These are phyloP conservation scores for Xenosphaeropsis pyriputrescens DNA, from an alignment of 2,329 filamentous ascomycete genomes.

Conservation along the genomic window DNA sequence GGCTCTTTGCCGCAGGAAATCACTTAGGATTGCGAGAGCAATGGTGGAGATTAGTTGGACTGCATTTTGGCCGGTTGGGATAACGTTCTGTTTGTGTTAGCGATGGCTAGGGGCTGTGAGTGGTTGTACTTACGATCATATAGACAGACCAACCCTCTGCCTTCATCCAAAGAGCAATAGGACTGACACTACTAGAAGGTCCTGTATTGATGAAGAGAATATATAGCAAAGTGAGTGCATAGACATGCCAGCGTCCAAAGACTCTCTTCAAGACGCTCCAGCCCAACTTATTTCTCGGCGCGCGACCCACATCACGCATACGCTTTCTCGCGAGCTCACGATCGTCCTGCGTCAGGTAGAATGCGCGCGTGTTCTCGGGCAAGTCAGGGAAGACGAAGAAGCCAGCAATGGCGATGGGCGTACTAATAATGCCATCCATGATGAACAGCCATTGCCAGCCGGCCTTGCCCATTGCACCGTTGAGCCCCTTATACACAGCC, in stretches of 20 bases:
- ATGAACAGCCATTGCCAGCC: slow-evolving; percentile 32
- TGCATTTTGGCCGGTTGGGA: slow-evolving; percentile 30
- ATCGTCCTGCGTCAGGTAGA: slow-evolving; percentile 10
- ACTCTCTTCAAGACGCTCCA: slow-evolving; percentile 13
- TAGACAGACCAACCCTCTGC: slow-evolving; percentile 25
- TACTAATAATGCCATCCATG: slow-evolving; percentile 24
- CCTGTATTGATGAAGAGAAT: slow-evolving; percentile 23
- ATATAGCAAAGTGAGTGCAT: slow-evolving; percentile 21
- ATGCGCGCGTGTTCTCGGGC: slow-evolving; percentile 13
- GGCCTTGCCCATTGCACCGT: slow-evolving; percentile 20
- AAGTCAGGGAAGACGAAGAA: slow-evolving; percentile 14
- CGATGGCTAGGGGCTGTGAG: not conserved
- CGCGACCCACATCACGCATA: slow-evolving; percentile 13
- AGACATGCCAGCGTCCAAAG: slow-evolving; percentile 22
- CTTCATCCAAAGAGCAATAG: slow-evolving; percentile 25
- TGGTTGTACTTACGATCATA: slow-evolving; percentile 23
- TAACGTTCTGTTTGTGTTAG: slow-evolving; percentile 23
- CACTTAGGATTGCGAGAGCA: slow-evolving; percentile 36
- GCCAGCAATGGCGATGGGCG: slow-evolving; percentile 15
- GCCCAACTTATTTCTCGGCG: slow-evolving; percentile 13
- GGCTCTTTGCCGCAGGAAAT: slow-evolving; percentile 23
- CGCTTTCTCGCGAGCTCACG: slow-evolving; percentile 7
- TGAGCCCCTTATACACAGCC: slow-evolving; percentile 23
- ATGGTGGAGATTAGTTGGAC: slow-evolving; percentile 38
- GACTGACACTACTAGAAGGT: slow-evolving; percentile 19